Evolutionary conservation across 1,284 basidiomycete species (phyloP), one percentile per base, ranked within the genome.

Genomic region (Pseudozyma hubeiensis): DNA sequence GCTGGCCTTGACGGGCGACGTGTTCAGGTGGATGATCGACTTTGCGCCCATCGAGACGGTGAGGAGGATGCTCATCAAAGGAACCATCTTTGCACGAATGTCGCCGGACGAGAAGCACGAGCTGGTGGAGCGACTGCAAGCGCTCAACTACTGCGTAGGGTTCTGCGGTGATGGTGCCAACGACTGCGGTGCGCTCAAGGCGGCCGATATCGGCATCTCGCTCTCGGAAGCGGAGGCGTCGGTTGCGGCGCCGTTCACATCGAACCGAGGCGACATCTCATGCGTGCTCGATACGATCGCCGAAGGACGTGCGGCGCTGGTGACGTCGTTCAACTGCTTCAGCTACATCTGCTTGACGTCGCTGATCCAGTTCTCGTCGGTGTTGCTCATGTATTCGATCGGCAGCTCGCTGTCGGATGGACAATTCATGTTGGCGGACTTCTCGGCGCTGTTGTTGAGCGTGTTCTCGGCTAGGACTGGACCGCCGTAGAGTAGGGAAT

Each of bases 161-260:
- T 98, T 99, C 91, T 99, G 97, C 81, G 97, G 97, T 41, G 97
- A 99, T 83, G 97, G 97, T 33, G 97, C 97, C 6, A 99, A 99
- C 84, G 97, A 99, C 83, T 99, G 96, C 83, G 94, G 96, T 33
- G 97, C 97, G 19, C 88, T 99, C 75, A 99, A 99, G 86, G 95
- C 97, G 6, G 97, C 97, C 11, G 97, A 99, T 81, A 94, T 99
- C 34, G 97, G 97, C 1, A 90, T 99, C 50, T 98, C 95, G 5
- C 86, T 99, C 14, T 97, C 94, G 0, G 97, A 99, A 84, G 97
- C 97, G 0, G 97, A 99, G 85, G 97, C 97, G 2, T 96, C 93
- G 14, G 96, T 99, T n/a, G 97, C 97, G 4, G 97, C 97, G 10
- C 97, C 97, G 0, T 99, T 99, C 85, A 99, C 97, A 5, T 92